A percentile compares a stretch with the other conserved stretches of the same genome.
These are phyloP conservation scores for Cenchrus americanus DNA, from an alignment of 176 grass and related monocot species.

Conservation along the genomic window DNA sequence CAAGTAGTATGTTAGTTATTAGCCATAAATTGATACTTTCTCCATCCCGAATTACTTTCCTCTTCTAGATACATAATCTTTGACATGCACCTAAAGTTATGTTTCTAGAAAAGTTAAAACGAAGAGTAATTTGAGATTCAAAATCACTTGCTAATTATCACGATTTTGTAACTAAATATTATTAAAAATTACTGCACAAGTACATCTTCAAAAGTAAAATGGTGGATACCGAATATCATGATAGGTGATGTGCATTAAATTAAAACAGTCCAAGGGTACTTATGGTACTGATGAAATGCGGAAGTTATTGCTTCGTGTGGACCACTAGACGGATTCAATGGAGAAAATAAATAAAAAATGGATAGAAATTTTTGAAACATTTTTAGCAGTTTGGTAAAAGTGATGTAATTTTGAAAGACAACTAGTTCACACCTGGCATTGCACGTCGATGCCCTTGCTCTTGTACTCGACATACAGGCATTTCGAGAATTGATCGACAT, in stretches of 20 bases:
- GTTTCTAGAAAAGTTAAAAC: too few relatives aligned
- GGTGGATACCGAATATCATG: not conserved
- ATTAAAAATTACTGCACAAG: not conserved
- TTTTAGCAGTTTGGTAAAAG: not conserved
- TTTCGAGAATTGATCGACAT: conserved; percentile 74
- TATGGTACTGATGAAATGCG: not conserved
- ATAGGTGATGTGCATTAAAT: not conserved
- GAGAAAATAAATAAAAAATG: not conserved
- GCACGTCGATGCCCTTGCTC: conserved; percentile 76
- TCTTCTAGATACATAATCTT: too few relatives aligned
- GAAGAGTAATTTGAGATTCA: not conserved
- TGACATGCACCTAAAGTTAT: too few relatives aligned
- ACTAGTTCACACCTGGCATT: conserved; percentile 69
- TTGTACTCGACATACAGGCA: conserved; percentile 76
- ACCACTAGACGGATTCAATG: not conserved
- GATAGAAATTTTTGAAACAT: not conserved
- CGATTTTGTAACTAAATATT: not conserved
- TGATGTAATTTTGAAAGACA: not conserved
- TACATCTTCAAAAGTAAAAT: not conserved
- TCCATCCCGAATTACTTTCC: too few relatives aligned
- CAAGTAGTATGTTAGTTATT: too few relatives aligned
- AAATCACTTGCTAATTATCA: not conserved
- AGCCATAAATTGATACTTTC: too few relatives aligned
- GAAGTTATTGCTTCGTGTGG: not conserved
- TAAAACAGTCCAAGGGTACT: not conserved